Base-by-base conservation (phyloP, 2,329 filamentous ascomycete species). In the Aspergillus quadrilineatus region DNA sequence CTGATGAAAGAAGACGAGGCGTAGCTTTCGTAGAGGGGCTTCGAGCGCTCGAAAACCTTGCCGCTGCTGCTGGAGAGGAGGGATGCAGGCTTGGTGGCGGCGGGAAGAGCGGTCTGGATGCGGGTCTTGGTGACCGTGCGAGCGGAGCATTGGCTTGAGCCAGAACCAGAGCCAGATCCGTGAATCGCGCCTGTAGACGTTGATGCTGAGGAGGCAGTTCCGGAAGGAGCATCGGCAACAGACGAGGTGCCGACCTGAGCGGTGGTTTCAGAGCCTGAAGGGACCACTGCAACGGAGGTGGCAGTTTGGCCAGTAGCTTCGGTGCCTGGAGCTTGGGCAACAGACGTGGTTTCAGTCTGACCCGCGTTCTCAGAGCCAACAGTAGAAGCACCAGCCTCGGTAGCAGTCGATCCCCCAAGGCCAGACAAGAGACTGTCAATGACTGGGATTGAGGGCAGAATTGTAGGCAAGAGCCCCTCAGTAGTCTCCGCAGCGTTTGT, bases 1-100 rank as follows among this genome's bases (percentile, higher is more conserved):
- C 89, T 93, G 66, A 95, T 76, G 69, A 99, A 96, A 34, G 82
- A 83, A 58, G 79, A 82, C 14, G 80, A 83, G 3, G 86, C 74
- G 2, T 90, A 75, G 42, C 78, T 77, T 69, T 89, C 84, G 71
- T 97, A 99, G 72, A 96, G 90, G 14, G 94, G 94, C 82, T 94
- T 96, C 72, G 86, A 88, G 64, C 89, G 88, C 62, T 91, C 89
- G 70, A 92, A 92, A 65, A 97, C 79, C 37, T 83, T 86, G 62
- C 89, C 90, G 26, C 80, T 73, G 41, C n/a, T 15, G 37, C 74
- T 73, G 61, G 85, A 80, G 39, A 92, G 79, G 14, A 97, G 86
- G 26, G 73, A 77, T 10, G 79, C 73, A 6, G 92, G 89, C 77
- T 90, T 93, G 54, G 76, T 69, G 39, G 85, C 77, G 28, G 80